Conservation (phyloP, 2,329 filamentous ascomycete genomes). For the Arthrobotrys pseudoclavata region DNA sequence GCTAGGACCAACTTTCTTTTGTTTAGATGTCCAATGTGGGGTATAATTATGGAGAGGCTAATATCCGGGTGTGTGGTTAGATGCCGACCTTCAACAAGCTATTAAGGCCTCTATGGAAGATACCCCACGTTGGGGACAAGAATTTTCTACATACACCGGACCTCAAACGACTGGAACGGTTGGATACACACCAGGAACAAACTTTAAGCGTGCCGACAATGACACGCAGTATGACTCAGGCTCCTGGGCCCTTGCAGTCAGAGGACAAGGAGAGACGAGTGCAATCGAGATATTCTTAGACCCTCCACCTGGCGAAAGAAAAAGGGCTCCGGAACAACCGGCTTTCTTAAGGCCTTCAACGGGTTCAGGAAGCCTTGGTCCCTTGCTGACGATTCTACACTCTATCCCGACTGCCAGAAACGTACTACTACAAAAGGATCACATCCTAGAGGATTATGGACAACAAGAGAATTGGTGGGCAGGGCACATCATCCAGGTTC, state of each 20-base stretch:
- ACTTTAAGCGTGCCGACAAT: slow-evolving; percentile 61
- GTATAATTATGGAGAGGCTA: slow-evolving; percentile 26
- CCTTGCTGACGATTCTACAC: slow-evolving; percentile 62
- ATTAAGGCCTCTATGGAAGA: slow-evolving; percentile 62
- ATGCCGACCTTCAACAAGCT: slow-evolving; percentile 62
- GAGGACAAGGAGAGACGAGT: slow-evolving; percentile 40
- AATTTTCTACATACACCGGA: slow-evolving; percentile 49
- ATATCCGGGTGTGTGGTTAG: slow-evolving; percentile 35
- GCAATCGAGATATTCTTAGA: slow-evolving; percentile 63
- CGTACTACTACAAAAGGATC: slow-evolving; percentile 57
- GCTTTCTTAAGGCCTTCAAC: slow-evolving; percentile 62
- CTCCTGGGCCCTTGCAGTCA: slow-evolving; percentile 62
- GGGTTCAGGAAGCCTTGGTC: slow-evolving; percentile 60
- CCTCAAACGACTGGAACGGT: slow-evolving; percentile 62
- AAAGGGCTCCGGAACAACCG: slow-evolving; percentile 60
- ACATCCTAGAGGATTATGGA: slow-evolving; percentile 61
- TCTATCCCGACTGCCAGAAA: slow-evolving; percentile 62
- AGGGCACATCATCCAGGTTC: slow-evolving; percentile 61
- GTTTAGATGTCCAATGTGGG: slow-evolving; percentile 10
- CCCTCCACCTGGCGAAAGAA: slow-evolving; percentile 61
- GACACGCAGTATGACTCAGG: slow-evolving; percentile 61
- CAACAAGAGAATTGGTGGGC: slow-evolving; percentile 63
- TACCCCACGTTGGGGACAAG: slow-evolving; percentile 48
- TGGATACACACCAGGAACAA: slow-evolving; percentile 60
- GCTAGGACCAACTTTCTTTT: neutral